These are phyloP conservation scores for Hanseniaspora guilliermondii DNA, from an alignment of 805 yeast genomes.

Conservation along the genomic window DNA sequence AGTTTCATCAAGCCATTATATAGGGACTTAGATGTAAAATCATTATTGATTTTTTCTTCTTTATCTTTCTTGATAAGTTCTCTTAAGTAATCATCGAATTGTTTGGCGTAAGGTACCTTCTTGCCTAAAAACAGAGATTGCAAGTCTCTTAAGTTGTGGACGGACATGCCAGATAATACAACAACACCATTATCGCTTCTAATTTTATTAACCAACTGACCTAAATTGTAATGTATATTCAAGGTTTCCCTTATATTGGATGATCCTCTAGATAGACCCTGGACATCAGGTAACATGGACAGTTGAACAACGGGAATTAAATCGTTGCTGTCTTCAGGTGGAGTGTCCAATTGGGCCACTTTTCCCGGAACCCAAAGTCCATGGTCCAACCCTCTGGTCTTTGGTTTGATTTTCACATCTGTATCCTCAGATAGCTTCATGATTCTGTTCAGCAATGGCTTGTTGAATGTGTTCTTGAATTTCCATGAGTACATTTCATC, in stretches of 20 bases:
- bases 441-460: constrained; percentile 27
- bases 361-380: constrained; percentile 75
- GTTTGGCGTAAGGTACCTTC: constrained; percentile 37
- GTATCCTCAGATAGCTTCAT: not conserved
- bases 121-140: constrained; percentile 23
- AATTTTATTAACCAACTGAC: constrained; percentile 40
- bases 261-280: not conserved
- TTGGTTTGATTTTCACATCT: constrained; percentile 1
- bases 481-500: constrained; percentile 46
- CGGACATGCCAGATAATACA: constrained; percentile 66
- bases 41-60: constrained; percentile 23
- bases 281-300: constrained; percentile 33
- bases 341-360: constrained; percentile 43
- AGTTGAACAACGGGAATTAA: constrained; percentile 30
- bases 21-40: not conserved
- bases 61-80: constrained; percentile 26
- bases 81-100: constrained; percentile 40
- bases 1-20: constrained; percentile 31
- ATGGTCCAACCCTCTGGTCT: constrained; percentile 58
- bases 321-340: not conserved
- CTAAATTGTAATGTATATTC: constrained; percentile 31
- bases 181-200: constrained; percentile 43
- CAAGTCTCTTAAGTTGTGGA: constrained; percentile 53
- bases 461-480: constrained; percentile 34
- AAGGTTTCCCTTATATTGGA: constrained; percentile 10